A percentile compares a stretch with the other conserved stretches of the same genome.
Evolutionary conservation across 441 rosid genomes (phyloP).

Genomic region (Capsella rubella): DNA sequence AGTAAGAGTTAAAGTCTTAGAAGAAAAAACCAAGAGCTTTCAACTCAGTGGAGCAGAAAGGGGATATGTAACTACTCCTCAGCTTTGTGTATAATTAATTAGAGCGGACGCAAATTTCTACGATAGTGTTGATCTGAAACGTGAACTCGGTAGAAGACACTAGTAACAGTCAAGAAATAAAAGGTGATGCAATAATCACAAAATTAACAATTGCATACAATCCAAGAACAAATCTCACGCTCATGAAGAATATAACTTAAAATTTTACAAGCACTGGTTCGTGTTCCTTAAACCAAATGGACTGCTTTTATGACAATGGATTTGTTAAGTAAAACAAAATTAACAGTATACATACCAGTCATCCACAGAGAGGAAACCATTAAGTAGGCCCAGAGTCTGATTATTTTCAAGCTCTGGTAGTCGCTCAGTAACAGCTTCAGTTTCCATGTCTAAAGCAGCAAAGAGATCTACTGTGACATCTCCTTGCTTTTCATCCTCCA

Average conservation of each 20-base stretch:
- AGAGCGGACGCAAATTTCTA: conserved; percentile 15
- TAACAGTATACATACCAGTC: conserved; percentile 73
- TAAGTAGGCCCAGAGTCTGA: conserved; percentile 95
- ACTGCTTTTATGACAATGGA: conserved; percentile 30
- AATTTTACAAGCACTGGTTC: conserved; percentile 25
- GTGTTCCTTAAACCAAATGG: conserved; percentile 17
- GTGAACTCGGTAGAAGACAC: conserved; percentile 11
- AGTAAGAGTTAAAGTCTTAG: conserved; percentile 25
- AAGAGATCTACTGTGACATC: conserved; percentile 94
- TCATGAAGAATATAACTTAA: conserved; percentile 21
- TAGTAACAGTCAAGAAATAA: conserved; percentile 29
- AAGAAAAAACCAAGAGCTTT: not conserved
- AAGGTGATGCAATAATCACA: conserved; percentile 13
- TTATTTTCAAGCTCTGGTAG: conserved; percentile 83
- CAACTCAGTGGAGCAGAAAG: conserved; percentile 29
- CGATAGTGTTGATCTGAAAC: conserved; percentile 8
- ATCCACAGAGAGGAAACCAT: conserved; percentile 95
- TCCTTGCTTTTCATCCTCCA: conserved; percentile 99
- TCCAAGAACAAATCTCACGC: conserved; percentile 26
- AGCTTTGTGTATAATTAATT: conserved; percentile 1
- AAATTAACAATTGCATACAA: conserved; percentile 9
- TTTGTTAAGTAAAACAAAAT: conserved; percentile 22
- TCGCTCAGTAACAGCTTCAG: conserved; percentile 87
- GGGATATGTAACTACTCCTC: not conserved
- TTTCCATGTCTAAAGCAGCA: conserved; percentile 94